Evolutionary conservation across 2,329 filamentous ascomycete genomes (phyloP), one percentile per base, ranked within the genome.

Genomic region (Xylariaceae sp.): DNA sequence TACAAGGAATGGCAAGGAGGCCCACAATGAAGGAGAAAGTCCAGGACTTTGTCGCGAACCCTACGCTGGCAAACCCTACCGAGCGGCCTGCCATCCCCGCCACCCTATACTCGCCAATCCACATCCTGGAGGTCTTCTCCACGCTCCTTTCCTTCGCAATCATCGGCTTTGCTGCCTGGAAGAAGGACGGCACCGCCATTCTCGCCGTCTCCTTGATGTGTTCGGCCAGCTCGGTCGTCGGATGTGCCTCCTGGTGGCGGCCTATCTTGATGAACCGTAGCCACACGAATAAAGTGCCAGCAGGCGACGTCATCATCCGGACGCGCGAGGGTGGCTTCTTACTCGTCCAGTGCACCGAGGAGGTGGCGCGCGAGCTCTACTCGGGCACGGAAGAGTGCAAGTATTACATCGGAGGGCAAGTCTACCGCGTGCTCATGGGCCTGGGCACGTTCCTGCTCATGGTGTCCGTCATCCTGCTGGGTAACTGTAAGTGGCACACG

Each of bases 321-420:
- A 85, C 82, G 1, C 76, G 80, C 5, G 77, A 80, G 59, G 81
- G 81, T 1, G 81, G 79, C 1, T 84, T 85, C 58, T 65, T 86
- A 2, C 69, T 84, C 6, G 70, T 86, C 15, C 71, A 72, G 43
- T 84, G 82, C 62, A 74, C 76, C 5, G 81, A 85, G 64, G 76
- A 82, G 30, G 77, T 85, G 1, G 79, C 81, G 1, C 74, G 83
- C n/a, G 82, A 85, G 63, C 73, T 86, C 0, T 85, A 85, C 67
- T 76, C 75, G 0, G 80, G 80, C 15, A 83, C 79, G 0, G 81
- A 85, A 59, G 76, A 80, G 61, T 85, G 83, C 66, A 64, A 76
- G 26, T 85, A 85, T 61, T 70, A 74, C 21, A 75, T 84, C 40
- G 67, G 68, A 3, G 72, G 68, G 26, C 69, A 63, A n/a, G 61